Conservation (phyloP, 2,329 filamentous ascomycete species). For the Alternaria ethzedia region DNA sequence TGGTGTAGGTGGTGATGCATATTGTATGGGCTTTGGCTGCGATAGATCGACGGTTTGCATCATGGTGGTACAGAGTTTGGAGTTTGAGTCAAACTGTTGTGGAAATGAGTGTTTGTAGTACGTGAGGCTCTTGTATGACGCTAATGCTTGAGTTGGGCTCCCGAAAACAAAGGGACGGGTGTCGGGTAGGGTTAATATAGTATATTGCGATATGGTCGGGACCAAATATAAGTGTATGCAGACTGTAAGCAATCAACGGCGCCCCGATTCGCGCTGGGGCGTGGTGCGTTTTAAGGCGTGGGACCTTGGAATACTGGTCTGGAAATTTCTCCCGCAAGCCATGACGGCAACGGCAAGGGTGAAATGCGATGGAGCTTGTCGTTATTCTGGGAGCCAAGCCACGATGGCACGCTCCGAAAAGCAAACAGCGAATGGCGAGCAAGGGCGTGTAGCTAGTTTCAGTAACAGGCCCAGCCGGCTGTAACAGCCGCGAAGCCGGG, state of each 20-base stretch:
- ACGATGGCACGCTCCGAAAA: slow-evolving; percentile 24
- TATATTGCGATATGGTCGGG: slow-evolving; percentile 34
- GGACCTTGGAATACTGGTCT: slow-evolving; percentile 12
- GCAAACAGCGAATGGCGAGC: slow-evolving; percentile 31
- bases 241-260: slow-evolving; percentile 33
- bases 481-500: slow-evolving; percentile 22
- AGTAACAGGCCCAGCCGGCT: slow-evolving; percentile 18
- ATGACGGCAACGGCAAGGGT: slow-evolving; percentile 38
- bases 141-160: slow-evolving; percentile 13
- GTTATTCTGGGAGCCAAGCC: slow-evolving; percentile 37
- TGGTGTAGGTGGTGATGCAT: slow-evolving; percentile 39
- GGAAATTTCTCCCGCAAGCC: slow-evolving; percentile 36
- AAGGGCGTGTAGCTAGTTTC: slow-evolving; percentile 19
- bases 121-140: slow-evolving; percentile 5
- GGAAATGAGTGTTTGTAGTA: not conserved
- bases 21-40: slow-evolving; percentile 35
- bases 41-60: slow-evolving; percentile 44
- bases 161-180: slow-evolving; percentile 16
- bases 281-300: slow-evolving; percentile 29
- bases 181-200: slow-evolving; percentile 28
- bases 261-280: slow-evolving; percentile 26
- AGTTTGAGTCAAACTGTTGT: slow-evolving; percentile 5
- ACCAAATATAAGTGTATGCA: slow-evolving; percentile 19
- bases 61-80: slow-evolving; percentile 29
- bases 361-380: slow-evolving; percentile 34